Evolutionary conservation across 306 rosid species (phyloP).

Genomic region (Ziziphus jujuba): DNA sequence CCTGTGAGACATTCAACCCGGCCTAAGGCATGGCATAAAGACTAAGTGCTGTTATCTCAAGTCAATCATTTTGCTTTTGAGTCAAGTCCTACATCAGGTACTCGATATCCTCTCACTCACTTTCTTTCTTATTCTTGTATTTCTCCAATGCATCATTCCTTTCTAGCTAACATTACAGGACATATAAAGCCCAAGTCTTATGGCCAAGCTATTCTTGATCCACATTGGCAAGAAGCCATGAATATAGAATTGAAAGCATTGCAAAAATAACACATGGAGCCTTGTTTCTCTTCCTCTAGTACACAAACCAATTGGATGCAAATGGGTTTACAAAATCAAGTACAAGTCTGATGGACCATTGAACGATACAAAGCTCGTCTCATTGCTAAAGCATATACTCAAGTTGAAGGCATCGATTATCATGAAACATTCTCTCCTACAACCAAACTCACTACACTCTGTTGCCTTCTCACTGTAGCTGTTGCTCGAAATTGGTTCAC

Average conservation of each 20-base stretch:
- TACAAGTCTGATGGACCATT: constrained; percentile 4
- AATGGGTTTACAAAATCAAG: neutral
- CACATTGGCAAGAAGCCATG: neutral
- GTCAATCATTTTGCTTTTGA: neutral
- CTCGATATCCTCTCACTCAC: too few relatives aligned
- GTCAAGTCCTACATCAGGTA: neutral
- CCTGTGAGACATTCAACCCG: too few relatives aligned
- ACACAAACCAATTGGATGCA: neutral
- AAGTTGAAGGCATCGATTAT: neutral
- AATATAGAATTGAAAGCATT: neutral
- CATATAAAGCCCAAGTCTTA: neutral
- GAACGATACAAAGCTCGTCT: too few relatives aligned
- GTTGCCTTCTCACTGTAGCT: neutral
- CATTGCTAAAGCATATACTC: neutral
- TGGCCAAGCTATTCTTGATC: constrained; percentile 4
- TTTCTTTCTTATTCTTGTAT: constrained; percentile 18
- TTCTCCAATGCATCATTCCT: neutral
- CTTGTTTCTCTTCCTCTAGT: neutral
- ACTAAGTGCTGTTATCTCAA: neutral
- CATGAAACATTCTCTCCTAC: neutral
- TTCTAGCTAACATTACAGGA: constrained; percentile 8
- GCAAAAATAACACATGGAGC: neutral
- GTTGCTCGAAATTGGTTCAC: neutral
- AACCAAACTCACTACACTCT: neutral
- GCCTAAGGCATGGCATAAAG: neutral